Evolutionary conservation across 345 rosid genomes (phyloP), one percentile per base, ranked within the genome.

Genomic region (Linum usitatissimum): DNA sequence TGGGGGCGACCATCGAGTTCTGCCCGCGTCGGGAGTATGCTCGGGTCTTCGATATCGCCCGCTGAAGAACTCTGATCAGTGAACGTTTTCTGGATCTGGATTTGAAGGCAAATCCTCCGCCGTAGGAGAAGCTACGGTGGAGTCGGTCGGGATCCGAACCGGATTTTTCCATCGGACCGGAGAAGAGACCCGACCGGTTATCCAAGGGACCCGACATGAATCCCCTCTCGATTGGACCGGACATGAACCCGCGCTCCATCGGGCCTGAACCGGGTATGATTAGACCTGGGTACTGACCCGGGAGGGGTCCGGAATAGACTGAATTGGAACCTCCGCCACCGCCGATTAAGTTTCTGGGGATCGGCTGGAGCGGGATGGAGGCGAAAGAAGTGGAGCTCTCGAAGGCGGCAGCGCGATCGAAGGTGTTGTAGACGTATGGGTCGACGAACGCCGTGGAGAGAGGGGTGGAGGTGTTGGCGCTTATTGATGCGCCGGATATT

Each of bases 401-500:
- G 53, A 93, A 93, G 62, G 94, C 90, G 9, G 99, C 95, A 3
- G 97, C 87, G 57, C 90, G 69, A 19, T 90, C 96, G 64, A 79
- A 68, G 59, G 81, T 72, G 57, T 71, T 73, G 68, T 66, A 79
- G 53, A 75, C 78, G 68, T 87, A 90, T 9, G 88, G 74, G 55
- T 93, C 97, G 55, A 81, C 49, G 3, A 87, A 67, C 36, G 99
- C 80, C 0, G 99, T 93, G 14, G 99, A 93, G 23, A 82, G 96
- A 2, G 86, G 96, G 5, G 99, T 93, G 2, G 95, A 89, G 0
- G 96, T 78, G 81, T 93, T 93, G 57, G 99, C 99, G 63, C 99
- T 93, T 3, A 93, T 85, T 21, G 99, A 93, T 17, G 99, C 96
- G 9, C 97, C 99, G 57, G 99, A 87, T 65, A 93, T 93, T 21